Evolutionary conservation across 2,329 filamentous ascomycete species (phyloP).

Genomic region (Colletotrichum graminicola): DNA sequence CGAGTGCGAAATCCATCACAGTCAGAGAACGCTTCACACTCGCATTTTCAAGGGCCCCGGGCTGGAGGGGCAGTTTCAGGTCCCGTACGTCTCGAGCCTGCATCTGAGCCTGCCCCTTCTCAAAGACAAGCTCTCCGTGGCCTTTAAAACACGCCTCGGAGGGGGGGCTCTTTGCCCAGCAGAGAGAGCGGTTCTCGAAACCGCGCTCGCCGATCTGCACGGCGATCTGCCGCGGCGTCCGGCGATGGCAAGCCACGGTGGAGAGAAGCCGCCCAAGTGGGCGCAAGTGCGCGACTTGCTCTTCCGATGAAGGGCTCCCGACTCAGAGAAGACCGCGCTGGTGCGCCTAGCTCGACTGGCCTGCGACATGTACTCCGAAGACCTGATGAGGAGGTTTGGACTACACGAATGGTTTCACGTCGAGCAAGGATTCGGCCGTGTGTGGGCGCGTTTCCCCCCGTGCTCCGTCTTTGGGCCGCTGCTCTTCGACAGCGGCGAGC

Average conservation of each 20-base stretch:
- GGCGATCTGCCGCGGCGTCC: background rate
- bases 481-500: conserved; percentile 1
- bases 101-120: conserved; percentile 10
- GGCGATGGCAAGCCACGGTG: background rate
- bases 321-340: background rate
- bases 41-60: background rate
- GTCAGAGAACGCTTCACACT: background rate
- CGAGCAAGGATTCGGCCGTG: conserved; percentile 3
- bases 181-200: background rate
- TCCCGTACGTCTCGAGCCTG: conserved; percentile 3
- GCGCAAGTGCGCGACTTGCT: background rate
- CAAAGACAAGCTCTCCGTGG: conserved; percentile 6
- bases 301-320: background rate
- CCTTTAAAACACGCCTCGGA: background rate
- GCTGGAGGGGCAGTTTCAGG: background rate
- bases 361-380: background rate
- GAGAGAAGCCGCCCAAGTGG: too few species aligned
- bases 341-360: background rate
- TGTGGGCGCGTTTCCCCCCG: background rate
- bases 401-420: background rate
- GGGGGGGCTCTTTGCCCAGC: background rate
- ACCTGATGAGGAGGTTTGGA: conserved; percentile 2
- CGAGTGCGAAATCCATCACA: background rate
- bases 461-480: background rate
- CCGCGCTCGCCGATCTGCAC: background rate